Base-by-base conservation (phyloP, 2,329 filamentous ascomycete species). In the Ophiostoma himal-ulmi region DNA sequence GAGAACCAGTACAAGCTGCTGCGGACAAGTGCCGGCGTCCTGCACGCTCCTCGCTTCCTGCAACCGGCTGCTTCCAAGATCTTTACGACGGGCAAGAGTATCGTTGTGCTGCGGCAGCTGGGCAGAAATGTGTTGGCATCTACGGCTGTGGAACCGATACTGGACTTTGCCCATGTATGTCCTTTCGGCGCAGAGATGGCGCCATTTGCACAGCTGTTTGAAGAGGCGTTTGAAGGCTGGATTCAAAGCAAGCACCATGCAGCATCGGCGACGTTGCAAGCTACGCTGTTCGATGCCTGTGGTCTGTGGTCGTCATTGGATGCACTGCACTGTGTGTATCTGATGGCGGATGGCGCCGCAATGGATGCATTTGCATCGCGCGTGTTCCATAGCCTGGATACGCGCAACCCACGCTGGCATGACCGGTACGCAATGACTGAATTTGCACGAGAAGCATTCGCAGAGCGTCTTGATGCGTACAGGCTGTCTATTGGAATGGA, bases 51-150 rank as follows among this genome's bases (percentile, higher is more conserved):
- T 0, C 84, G 81, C 2, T 97, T 97, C 74, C 83, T 97, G 5
- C 86, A 89, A 54, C 84, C 89, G 2, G 86, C 89, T 1, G 88
- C 87, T 0, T 81, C 82, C 34, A 91, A 89, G 73, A 92, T 97
- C 52, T 94, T 97, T 75, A 93, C 89, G 0, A 89, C 92, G 1
- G 94, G 94, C 0, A 97, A 97, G 79, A 96, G 91, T 75, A 89
- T 95, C 70, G 87, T 95, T 0, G 90, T 97, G 64, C 81, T 97
- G n/a, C 89, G 89, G 72, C 86, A 90, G 67, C 82, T 97, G 13
- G 87, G 88, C 57, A 82, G 84, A 70, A 82, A 39, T 72, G n/a
- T 60, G 1, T 13, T 57, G 52, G n/a, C 52, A 57, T 17, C 36
- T 73, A 77, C 68, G 74, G 72, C 77, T 74, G 71, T 73, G 69